These are phyloP conservation scores for Phytopythium vexans DNA, from an alignment of 352 stramenopile species.

Conservation along the genomic window DNA sequence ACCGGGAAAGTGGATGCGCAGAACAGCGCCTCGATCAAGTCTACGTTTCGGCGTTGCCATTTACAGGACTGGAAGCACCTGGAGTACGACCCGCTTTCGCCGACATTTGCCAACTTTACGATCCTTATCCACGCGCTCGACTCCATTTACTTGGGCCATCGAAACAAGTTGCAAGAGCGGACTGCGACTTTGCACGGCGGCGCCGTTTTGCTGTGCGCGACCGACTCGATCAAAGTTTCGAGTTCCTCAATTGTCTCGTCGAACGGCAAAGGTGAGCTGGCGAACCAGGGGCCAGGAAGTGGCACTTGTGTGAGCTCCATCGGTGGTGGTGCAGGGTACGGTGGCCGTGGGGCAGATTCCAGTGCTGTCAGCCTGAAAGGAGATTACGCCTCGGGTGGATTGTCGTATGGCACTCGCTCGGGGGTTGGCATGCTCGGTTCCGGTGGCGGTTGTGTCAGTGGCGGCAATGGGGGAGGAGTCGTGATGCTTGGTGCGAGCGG, in stretches of 20 bases:
- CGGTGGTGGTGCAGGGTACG: constrained; percentile 66
- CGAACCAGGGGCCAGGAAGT: constrained; percentile 62
- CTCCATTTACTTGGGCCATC: constrained; percentile 54
- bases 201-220: constrained; percentile 59
- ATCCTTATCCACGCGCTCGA: constrained; percentile 42
- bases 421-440: constrained; percentile 69
- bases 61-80: constrained; percentile 28
- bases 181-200: constrained; percentile 40
- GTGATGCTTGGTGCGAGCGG: constrained; percentile 57
- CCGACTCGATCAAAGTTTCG: constrained; percentile 41
- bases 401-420: constrained; percentile 64
- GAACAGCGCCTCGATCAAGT: constrained; percentile 36
- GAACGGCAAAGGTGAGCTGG: constrained; percentile 55
- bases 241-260: constrained; percentile 40
- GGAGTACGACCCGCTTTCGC: constrained; percentile 6
- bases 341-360: constrained; percentile 67
- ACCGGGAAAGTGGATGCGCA: constrained; percentile 36
- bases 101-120: constrained; percentile 53
- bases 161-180: constrained; percentile 13
- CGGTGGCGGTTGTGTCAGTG: constrained; percentile 63
- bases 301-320: constrained; percentile 56
- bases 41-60: constrained; percentile 47
- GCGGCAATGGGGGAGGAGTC: constrained; percentile 64
- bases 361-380: constrained; percentile 44
- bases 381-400: constrained; percentile 58